Percentiles rank a stretch among this genome's conserved stretches.
These are phyloP conservation scores for Termitomyces sp. DNA, from an alignment of 768 basidiomycete genomes.

Conservation along the genomic window DNA sequence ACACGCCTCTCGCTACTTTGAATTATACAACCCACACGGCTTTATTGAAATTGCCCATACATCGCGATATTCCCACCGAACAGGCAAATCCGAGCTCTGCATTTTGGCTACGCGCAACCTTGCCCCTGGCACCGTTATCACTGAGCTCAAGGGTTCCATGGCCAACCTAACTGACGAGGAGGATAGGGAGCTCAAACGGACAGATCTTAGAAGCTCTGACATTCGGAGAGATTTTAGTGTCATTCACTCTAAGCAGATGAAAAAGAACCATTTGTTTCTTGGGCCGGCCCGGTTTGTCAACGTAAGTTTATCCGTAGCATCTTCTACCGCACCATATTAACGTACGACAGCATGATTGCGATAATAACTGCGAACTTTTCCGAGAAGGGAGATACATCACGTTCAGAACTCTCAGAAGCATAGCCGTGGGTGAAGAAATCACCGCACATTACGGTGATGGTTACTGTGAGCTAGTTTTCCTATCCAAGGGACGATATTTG, in stretches of 20 bases:
- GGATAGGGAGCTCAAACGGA: constrained; percentile 81
- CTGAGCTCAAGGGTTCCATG: constrained; percentile 89
- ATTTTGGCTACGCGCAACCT: constrained; percentile 78
- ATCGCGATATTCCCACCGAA: constrained; percentile 79
- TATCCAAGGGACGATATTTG: constrained; percentile 1
- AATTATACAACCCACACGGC: constrained; percentile 78
- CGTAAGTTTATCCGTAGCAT: constrained; percentile 43
- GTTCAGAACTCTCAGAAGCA: constrained; percentile 76
- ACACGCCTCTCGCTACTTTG: constrained; percentile 85
- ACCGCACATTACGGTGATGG: constrained; percentile 89
- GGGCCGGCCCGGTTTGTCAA: constrained; percentile 92
- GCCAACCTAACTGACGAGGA: constrained; percentile 83
- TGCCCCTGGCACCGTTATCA: constrained; percentile 64
- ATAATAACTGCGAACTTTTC: constrained; percentile 85
- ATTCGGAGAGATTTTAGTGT: constrained; percentile 88
- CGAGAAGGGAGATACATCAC: constrained; percentile 88
- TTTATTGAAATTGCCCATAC: constrained; percentile 88
- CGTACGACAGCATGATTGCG: constrained; percentile 72
- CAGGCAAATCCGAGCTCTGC: constrained; percentile 86
- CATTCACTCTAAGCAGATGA: constrained; percentile 87
- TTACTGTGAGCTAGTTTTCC: constrained; percentile 60
- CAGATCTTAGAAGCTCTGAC: constrained; percentile 68
- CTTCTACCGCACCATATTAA: constrained; percentile 19
- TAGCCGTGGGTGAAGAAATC: constrained; percentile 79
- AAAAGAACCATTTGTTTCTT: constrained; percentile 87